Evolutionary conservation across 192 early-diverging fungal species (phyloP), one percentile per base, ranked within the genome.

Genomic region (Phlyctochytrium arcticum): DNA sequence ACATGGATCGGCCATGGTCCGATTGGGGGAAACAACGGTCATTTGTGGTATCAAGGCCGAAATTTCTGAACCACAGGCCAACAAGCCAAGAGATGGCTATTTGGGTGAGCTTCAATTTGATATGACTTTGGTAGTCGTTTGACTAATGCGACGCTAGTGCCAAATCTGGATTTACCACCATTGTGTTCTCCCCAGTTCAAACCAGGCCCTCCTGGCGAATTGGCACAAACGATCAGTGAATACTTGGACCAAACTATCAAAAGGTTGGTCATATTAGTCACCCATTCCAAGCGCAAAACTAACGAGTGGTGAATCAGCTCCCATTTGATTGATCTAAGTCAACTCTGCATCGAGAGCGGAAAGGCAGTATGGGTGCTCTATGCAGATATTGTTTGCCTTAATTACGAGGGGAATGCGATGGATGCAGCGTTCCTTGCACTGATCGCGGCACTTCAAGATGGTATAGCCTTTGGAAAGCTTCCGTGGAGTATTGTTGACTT

Each of bases 1-100:
- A 10, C 75, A 90, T 62, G 93, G 93, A 3, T 94, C 91, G 3
- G 88, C 92, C 7, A 88, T 92, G 72, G 89, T 94, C 35, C 81
- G 90, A 32, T 67, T 94, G 8, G 96, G 96, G 30, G 86, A 90
- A 32, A 96, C 93, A 2, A 93, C 88, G 9, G 89, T 93, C 15
- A 79, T 95, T 5, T 96, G 94, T 62, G 96, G 93, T 19, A 87
- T 98, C 54, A 98, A 98, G 71, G 94, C 90, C 21, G 92, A 96
- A 74, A 91, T 96, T 3, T 79, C 90, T 27, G 87, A 89, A 62
- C 94, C 96, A 27, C 74, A 77, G 24, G 70, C 92, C 26, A 79
- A 77, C 36, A 31, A 32, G 1, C 92, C 93, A 19, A 72, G 80
- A 42, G 65, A 83, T 36, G 94, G 96, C 10, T 97, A 85, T 59